Evolutionary conservation across 345 rosid species (phyloP), one percentile per base, ranked within the genome.

Genomic region (Psidium guajava): DNA sequence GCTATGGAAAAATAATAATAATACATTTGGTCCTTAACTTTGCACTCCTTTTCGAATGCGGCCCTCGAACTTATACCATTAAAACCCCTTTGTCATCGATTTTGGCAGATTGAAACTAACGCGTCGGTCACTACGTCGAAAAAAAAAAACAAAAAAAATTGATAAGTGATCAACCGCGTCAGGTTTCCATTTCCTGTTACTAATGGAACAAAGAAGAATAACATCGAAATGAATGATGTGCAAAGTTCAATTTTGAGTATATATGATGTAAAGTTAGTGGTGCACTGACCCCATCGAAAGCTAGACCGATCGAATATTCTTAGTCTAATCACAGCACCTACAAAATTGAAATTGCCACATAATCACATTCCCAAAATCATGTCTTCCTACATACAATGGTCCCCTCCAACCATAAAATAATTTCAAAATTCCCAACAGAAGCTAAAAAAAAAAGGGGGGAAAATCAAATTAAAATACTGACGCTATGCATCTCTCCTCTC

Each of bases 201-300:
- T 18, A 32, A 36, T 1, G 25, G 80, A 36, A 20, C 42, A 69
- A 69, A 36, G 25, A 4, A 22, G 18, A 14, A 69, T 32, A 32
- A 32, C 2, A 18, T 10, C 0, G 6, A 69, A 32, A 69, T 0
- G 6, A 36, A 8, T 5, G 6, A 69, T 32, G 22, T 0, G 4
- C 3, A 21, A 0, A 18, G 0, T 69, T 69, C 0, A 0, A 69
- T 40, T 18, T 18, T 8, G 11, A 6, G 32, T 8, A 0, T 15
- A 18, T 69, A 36, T 0, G 7, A 36, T 69, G 20, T 5, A 36
- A 36, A 69, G 8, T 11, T 69, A 69, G 47, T 5, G 6, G 5
- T 0, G 1, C 10, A 36, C 9, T 0, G 12, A 69, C 20, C 47
- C 8, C 47, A 18, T 69, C 13, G 6, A 36, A 9, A 36, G 11